Evolutionary conservation across 176 grass and related monocot species (phyloP).

Genomic region (Avena insularis): DNA sequence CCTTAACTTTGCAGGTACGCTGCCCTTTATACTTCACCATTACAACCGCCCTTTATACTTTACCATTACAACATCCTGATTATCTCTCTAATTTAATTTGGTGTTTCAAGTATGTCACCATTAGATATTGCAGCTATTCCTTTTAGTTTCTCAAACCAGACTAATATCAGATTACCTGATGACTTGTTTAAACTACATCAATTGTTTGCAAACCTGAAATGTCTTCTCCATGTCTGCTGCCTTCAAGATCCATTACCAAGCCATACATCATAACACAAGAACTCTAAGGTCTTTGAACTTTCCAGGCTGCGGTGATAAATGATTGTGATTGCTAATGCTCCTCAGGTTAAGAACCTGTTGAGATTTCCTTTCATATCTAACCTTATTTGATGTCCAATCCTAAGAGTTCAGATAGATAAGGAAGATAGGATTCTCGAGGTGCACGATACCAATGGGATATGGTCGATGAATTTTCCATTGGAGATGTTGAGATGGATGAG

Average conservation of each 20-base stretch:
- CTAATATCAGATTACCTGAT: not conserved
- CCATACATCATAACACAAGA: not conserved
- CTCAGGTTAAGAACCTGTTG: not conserved
- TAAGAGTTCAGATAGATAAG: not conserved
- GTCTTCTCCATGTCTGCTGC: not conserved
- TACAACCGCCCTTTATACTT: not conserved
- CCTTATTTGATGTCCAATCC: not conserved
- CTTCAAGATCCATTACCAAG: not conserved
- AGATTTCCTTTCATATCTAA: not conserved
- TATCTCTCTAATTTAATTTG: not conserved
- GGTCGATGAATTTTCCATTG: not conserved
- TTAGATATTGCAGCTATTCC: slow-evolving; percentile 3
- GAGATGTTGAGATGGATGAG: not conserved
- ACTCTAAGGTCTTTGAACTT: not conserved
- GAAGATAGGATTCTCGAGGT: not conserved
- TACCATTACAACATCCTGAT: not conserved
- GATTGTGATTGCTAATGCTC: not conserved
- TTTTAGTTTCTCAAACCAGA: slow-evolving; percentile 1
- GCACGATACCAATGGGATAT: not conserved
- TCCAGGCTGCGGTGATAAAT: not conserved
- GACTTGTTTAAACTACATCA: not conserved
- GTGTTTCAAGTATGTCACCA: not conserved
- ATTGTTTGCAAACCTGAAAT: not conserved
- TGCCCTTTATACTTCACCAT: not conserved
- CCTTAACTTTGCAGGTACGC: not conserved